Conservation (phyloP, 1,139 yeast species). For the Wickerhamiella pararugosa region DNA sequence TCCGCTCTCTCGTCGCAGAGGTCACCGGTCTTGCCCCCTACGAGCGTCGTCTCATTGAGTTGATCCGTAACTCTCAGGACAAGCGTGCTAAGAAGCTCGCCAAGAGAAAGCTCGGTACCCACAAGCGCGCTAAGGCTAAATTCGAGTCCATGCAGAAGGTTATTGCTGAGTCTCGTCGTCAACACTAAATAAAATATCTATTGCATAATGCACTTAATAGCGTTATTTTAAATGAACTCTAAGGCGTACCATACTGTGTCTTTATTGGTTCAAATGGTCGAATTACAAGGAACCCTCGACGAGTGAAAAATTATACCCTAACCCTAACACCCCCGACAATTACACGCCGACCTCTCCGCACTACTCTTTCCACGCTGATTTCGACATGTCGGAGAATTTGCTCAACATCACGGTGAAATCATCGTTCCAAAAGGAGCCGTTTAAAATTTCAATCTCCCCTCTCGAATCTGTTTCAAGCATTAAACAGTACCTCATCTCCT, state of each 20-base stretch:
- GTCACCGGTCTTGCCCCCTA: constrained; percentile 99
- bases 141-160: constrained; percentile 96
- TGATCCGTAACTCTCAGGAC: constrained; percentile 99
- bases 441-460: constrained; percentile 6
- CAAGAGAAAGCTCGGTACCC: constrained; percentile 99
- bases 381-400: too few relatives aligned
- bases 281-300: not conserved
- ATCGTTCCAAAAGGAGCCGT: constrained; percentile 5
- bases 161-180: constrained; percentile 86
- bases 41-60: constrained; percentile 98
- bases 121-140: constrained; percentile 99
- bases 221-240: too few relatives aligned
- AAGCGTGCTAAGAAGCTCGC: constrained; percentile 99
- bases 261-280: too few relatives aligned
- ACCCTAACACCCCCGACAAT: too few relatives aligned
- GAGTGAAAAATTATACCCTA: not conserved
- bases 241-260: too few relatives aligned
- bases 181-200: not conserved
- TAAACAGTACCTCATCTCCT: constrained; percentile 39
- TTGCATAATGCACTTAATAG: not conserved
- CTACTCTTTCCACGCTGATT: too few relatives aligned
- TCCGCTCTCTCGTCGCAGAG: constrained; percentile 90
- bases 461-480: constrained; percentile 40
- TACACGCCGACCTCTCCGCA: not conserved
- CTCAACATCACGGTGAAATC: constrained; percentile 2